A percentile compares a stretch with the other conserved stretches of the same genome.
Conservation (phyloP, 257 asterid genomes). For the Lycium barbarum region DNA sequence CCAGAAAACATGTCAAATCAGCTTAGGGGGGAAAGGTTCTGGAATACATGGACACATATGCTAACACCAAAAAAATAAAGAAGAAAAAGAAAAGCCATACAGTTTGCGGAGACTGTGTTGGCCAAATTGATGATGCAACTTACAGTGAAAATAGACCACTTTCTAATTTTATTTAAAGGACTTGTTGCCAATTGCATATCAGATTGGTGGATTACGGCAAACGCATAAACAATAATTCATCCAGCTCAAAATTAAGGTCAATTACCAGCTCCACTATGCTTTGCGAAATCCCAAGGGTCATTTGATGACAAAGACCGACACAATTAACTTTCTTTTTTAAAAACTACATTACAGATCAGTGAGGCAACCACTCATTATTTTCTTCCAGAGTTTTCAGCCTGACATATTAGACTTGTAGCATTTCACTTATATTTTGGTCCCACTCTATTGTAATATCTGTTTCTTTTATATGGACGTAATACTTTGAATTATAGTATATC, state of each 20-base stretch:
- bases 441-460: background rate
- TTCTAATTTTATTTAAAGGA: background rate
- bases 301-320: background rate
- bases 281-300: conserved; percentile 20
- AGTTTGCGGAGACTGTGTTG: background rate
- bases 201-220: background rate
- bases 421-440: background rate
- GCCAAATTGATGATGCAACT: conserved; percentile 17
- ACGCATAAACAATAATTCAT: background rate
- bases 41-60: background rate
- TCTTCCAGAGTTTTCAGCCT: background rate
- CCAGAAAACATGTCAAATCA: background rate
- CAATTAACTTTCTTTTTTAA: background rate
- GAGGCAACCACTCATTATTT: background rate
- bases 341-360: background rate
- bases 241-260: background rate
- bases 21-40: background rate
- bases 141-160: conserved; percentile 23
- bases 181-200: background rate
- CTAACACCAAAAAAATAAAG: background rate
- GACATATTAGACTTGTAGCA: background rate
- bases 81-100: background rate
- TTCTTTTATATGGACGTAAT: too few species aligned
- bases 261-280: background rate
- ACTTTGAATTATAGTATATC: too few species aligned